phyloP scores from a whole-genome alignment of 176 grass and related monocot genomes.

The Hsuehochloa calcarea region DNA sequence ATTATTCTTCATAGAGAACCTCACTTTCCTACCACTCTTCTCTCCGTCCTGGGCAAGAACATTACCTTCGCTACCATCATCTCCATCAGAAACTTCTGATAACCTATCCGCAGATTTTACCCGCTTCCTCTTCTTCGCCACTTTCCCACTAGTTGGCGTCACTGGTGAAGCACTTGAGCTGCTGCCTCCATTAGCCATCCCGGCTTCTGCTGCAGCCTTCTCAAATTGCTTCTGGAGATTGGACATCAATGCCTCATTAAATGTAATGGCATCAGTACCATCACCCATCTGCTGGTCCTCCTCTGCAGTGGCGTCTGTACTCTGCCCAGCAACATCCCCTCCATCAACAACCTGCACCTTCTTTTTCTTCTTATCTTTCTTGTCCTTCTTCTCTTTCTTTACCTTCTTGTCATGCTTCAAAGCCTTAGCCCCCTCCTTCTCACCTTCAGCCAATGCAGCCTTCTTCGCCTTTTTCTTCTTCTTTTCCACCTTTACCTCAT shows the following conservation, averaged over 20 bases:
- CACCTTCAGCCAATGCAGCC: slow-evolving; percentile 12
- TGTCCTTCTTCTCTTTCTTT: slow-evolving; percentile 38
- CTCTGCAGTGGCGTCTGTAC: slow-evolving; percentile 26
- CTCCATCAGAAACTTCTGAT: slow-evolving; percentile 27
- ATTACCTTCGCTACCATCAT: slow-evolving; percentile 24
- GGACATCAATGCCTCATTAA: slow-evolving; percentile 64
- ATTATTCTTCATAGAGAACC: slow-evolving; percentile 94
- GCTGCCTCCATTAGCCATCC: slow-evolving; percentile 49
- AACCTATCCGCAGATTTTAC: slow-evolving; percentile 39
- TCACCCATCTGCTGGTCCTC: slow-evolving; percentile 41
- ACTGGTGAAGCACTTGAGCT: slow-evolving; percentile 14
- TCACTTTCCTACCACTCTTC: slow-evolving; percentile 75
- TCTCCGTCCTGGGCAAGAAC: slow-evolving; percentile 29
- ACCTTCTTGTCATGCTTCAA: slow-evolving; percentile 35
- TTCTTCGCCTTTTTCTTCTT: slow-evolving; percentile 54
- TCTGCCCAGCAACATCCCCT: slow-evolving; percentile 13
- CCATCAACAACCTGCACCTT: slow-evolving; percentile 28
- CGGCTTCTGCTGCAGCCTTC: slow-evolving; percentile 70
- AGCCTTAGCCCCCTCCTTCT: slow-evolving; percentile 15
- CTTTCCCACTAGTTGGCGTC: slow-evolving; percentile 36
- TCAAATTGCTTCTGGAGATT: slow-evolving; percentile 98
- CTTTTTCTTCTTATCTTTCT: slow-evolving; percentile 45
- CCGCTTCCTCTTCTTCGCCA: slow-evolving; percentile 70
- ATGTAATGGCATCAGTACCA: slow-evolving; percentile 49
- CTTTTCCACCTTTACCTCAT: slow-evolving; percentile 44